Evolutionary conservation across 129 eudicot genomes (phyloP), one percentile per base, ranked within the genome.

Genomic region (Helichrysum umbraculigerum): DNA sequence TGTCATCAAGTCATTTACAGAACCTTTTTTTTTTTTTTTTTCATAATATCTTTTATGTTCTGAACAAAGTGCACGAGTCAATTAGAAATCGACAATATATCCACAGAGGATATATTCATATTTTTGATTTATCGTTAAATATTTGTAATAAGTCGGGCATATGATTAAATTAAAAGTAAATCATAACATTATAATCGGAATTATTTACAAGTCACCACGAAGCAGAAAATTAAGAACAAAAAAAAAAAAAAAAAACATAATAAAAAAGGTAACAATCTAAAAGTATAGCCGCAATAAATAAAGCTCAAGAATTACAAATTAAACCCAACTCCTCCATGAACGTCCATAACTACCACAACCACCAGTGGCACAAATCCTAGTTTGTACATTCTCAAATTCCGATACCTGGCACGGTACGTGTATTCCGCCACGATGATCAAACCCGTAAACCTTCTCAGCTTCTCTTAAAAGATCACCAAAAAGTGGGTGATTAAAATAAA

Each of bases 321-420:
- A 80, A 75, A 74, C 75, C 81, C 77, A 75, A 41, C 86, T 83
- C 82, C 84, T 57, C 82, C 83, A 70, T 64, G 81, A 61, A 64
- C 83, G 73, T 17, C 84, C 73, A 64, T 72, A 44, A 62, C 87
- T 78, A 57, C 83, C 72, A n/a, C 82, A 68, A 16, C 80, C 79
- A 3, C 80, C 66, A 35, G 81, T 78, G 71, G 89, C 87, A 16
- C 85, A 83, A 14, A 93, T 91, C 79, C 75, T 88, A 44, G 76
- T 85, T 61, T 79, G 83, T 7, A 94, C 92, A 30, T 77, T 81
- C 78, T 94, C 93, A 16, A 91, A 87, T 12, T 91, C 89, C 50
- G 97, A 94, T 73, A 76, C 79, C 76, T 80, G 87, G 78, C 98
- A 91, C 2, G 98, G 98, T 34, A 94, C 87, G 60, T 88, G 95